A percentile compares a stretch with the other conserved stretches of the same genome.
Evolutionary conservation across 257 asterid genomes (phyloP).

Genomic region (Forsythia viridissima): DNA sequence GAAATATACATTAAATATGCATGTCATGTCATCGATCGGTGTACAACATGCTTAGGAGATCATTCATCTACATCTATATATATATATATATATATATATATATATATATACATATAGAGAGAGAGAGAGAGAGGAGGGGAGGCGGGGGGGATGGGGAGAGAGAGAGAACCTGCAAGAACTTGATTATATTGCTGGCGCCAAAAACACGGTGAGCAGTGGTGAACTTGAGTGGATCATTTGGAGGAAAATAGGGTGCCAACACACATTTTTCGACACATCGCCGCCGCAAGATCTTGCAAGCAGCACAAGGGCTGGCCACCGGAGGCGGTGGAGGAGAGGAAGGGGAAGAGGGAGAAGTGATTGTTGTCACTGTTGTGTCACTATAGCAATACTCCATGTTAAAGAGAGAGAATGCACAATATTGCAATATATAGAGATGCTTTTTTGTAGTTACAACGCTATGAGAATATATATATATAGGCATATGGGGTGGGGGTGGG

Average conservation of each 20-base stretch:
- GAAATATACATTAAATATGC: no score
- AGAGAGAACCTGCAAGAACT: constrained; percentile 65
- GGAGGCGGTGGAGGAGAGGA: constrained; percentile 11
- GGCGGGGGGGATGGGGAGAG: neutral
- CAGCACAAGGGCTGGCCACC: constrained; percentile 71
- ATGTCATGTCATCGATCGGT: no score
- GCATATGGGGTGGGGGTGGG: neutral
- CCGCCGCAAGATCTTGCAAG: constrained; percentile 69
- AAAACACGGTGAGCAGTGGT: constrained; percentile 83
- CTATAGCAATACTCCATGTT: constrained; percentile 22
- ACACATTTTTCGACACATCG: constrained; percentile 76
- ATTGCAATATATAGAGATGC: neutral
- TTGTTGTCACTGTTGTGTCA: constrained; percentile 21
- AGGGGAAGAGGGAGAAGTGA: constrained; percentile 14
- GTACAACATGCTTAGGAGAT: no score
- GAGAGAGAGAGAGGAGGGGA: no score
- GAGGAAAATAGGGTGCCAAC: constrained; percentile 83
- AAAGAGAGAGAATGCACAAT: neutral
- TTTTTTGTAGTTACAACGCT: no score
- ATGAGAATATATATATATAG: constrained; percentile 8
- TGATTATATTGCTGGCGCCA: constrained; percentile 86
- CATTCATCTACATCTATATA: no score
- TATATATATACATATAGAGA: no score
- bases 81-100: no score
- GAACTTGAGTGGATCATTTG: constrained; percentile 71